A percentile compares a stretch with the other conserved stretches of the same genome.
Evolutionary conservation across 1,284 basidiomycete genomes (phyloP).

Genomic region (Cryptococcus sp.): DNA sequence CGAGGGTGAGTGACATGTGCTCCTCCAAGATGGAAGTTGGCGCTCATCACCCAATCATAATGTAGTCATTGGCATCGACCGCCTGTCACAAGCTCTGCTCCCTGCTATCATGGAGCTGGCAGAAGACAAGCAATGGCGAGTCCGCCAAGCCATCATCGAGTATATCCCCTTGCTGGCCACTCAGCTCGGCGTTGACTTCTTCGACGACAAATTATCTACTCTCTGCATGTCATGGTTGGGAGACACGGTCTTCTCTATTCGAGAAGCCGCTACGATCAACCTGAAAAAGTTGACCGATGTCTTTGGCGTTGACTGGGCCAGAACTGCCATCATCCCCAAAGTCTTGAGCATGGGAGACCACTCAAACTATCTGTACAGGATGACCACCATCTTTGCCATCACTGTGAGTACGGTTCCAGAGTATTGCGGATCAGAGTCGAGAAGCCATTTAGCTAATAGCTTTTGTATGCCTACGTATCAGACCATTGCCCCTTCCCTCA

Average conservation of each 20-base stretch:
- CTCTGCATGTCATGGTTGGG: slow-evolving; percentile 99
- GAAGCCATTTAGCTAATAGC: not conserved
- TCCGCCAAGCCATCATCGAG: slow-evolving; percentile 99
- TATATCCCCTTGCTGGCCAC: slow-evolving; percentile 96
- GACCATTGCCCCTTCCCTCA: slow-evolving; percentile 94
- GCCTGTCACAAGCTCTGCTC: slow-evolving; percentile 90
- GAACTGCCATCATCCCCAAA: slow-evolving; percentile 91
- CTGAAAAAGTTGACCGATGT: slow-evolving; percentile 97
- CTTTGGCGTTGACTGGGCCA: slow-evolving; percentile 98
- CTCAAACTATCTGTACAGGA: slow-evolving; percentile 95
- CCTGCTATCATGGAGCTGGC: slow-evolving; percentile 98
- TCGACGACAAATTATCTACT: slow-evolving; percentile 94
- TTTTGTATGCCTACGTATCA: slow-evolving; percentile 44
- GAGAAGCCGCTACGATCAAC: slow-evolving; percentile 96
- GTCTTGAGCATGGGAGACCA: slow-evolving; percentile 97
- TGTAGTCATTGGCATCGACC: slow-evolving; percentile 95
- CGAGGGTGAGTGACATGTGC: slow-evolving; percentile 62
- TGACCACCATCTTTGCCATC: slow-evolving; percentile 99
- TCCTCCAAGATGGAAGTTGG: slow-evolving; percentile 1
- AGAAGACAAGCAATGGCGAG: slow-evolving; percentile 99
- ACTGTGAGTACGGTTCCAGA: slow-evolving; percentile 63
- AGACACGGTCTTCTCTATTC: slow-evolving; percentile 97
- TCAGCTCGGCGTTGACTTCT: slow-evolving; percentile 94
- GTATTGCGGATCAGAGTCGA: not conserved
- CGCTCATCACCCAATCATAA: slow-evolving; percentile 4